Base-by-base conservation (phyloP, 2,329 filamentous ascomycete species). In the Macroventuria anomochaeta region DNA sequence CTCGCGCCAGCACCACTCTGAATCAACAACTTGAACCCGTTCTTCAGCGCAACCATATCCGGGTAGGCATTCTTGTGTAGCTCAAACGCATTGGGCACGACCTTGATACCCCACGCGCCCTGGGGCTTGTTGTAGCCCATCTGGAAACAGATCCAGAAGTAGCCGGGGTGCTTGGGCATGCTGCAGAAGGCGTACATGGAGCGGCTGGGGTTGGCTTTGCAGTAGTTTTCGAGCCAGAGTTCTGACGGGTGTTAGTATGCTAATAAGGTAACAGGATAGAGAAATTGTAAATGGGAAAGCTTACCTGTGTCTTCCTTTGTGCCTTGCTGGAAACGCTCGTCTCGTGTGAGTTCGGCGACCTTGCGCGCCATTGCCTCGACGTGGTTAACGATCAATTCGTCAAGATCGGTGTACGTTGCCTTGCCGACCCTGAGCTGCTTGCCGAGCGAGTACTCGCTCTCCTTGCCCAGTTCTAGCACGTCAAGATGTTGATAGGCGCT, bases 321-420 rank as follows among this genome's bases (percentile, higher is more conserved):
- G 55, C 89, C 87, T 59, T 85, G 85, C 77, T 96, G 91, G 80
- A 90, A 99, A 76, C 96, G 96, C 73, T 97, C 93, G 74, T 97
- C 88, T 62, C 88, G 85, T 82, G 91, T 95, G 81, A 99, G 88
- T 80, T 99, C 93, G 62, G 96, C 91, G 44, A 97, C 93, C 82
- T 99, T 99, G 76, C 89, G 90, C 15, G 92, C 90, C 95, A 97
- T 99, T 46, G 93, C 91, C 79, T 96, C 95, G 71, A 99, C 91
- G 72, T 99, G 95, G 69, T 95, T 90, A 71, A 96, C 93, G 63
- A 99, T 97, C 78, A 99, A 77, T 75, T 99, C 95, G 77, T 99
- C 95, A 57, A 99, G 81, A 87, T 99, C 95, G 56, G 87, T 91
- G 79, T 99, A 99, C 7, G 86, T 93, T 76, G 92, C 93, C 74